Evolutionary conservation across 257 asterid genomes (phyloP), one percentile per base, ranked within the genome.

Genomic region (Plantago elongata): DNA sequence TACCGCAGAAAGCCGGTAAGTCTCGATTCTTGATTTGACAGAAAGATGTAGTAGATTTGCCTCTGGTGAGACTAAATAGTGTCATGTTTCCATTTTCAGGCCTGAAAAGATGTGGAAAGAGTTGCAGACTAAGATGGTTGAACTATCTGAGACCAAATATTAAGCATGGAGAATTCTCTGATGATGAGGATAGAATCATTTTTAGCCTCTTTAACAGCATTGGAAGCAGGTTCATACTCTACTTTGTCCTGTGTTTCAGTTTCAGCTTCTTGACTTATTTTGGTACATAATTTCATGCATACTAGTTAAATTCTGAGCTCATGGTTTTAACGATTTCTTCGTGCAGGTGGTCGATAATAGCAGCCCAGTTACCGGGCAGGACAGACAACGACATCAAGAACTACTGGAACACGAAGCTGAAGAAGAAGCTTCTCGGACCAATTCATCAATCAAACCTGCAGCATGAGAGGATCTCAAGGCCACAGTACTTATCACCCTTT

Each of bases 401-500:
- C 75, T 83, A 89, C 61, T 89, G 97, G 97, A 90, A 90, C 88
- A 90, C 95, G 0, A 90, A 87, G 83, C 97, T 90, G 3, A 90
- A 84, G 66, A 87, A 84, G 82, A 90, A 84, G 62, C 61, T 84
- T 30, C 58, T 75, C 47, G 70, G 75, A 22, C 42, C 14, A 43
- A 46, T 51, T 29, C 16, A 17, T 10, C 54, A 74, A 52, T 65
- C 76, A n/a, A 49, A 77, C 47, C 51, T 30, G 12, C 60, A 49
- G 17, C 85, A 72, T 1, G 68, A 61, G 40, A 34, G 40, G 4
- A 5, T 34, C 40, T 34, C 4, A 67, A 65, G 49, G 18, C 59
- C 77, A 50, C 74, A n/a, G n/a, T n/a, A 55, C 4, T 67, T 45
- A 40, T 16, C 51, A 57, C 11, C 66, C 8, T 6, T 11, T 34